Conservation (phyloP, 192 early-diverging fungal genomes). For the Podila verticillata region DNA sequence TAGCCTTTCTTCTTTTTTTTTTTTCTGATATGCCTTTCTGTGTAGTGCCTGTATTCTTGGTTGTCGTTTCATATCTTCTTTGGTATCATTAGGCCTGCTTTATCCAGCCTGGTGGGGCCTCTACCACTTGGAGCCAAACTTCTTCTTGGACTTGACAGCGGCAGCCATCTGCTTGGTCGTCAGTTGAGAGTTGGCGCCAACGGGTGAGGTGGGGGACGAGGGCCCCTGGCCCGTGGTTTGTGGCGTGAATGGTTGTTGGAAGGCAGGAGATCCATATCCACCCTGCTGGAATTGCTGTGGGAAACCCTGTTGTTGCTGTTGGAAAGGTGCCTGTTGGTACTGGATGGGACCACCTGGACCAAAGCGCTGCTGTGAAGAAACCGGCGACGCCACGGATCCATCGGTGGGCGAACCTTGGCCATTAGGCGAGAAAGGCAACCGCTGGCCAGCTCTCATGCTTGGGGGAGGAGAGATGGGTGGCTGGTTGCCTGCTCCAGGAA, state of each 20-base stretch:
- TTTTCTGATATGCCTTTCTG: too few relatives aligned
- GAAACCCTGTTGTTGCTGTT: neutral
- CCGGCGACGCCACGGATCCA: neutral
- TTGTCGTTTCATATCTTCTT: neutral
- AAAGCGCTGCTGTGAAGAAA: slow-evolving; percentile 2
- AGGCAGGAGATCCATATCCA: neutral
- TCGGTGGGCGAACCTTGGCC: neutral
- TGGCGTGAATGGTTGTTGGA: slow-evolving; percentile 4
- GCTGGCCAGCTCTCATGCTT: slow-evolving; percentile 15
- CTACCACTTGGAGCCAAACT: slow-evolving; percentile 38
- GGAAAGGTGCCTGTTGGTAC: neutral
- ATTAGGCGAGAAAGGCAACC: neutral
- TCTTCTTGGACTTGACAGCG: slow-evolving; percentile 41
- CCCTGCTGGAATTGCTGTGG: slow-evolving; percentile 1
- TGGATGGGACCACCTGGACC: slow-evolving; percentile 4
- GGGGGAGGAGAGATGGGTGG: slow-evolving; percentile 46
- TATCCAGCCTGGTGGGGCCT: neutral
- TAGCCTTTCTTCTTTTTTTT: too few relatives aligned
- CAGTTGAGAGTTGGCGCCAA: slow-evolving; percentile 28
- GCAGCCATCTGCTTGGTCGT: slow-evolving; percentile 39
- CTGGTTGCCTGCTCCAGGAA: slow-evolving; percentile 38
- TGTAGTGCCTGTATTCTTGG: too few relatives aligned
- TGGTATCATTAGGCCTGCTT: neutral
- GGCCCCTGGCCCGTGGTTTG: neutral
- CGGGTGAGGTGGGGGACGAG: neutral